Evolutionary conservation across 257 asterid genomes (phyloP), one percentile per base, ranked within the genome.

Genomic region (Gentiana dahurica): DNA sequence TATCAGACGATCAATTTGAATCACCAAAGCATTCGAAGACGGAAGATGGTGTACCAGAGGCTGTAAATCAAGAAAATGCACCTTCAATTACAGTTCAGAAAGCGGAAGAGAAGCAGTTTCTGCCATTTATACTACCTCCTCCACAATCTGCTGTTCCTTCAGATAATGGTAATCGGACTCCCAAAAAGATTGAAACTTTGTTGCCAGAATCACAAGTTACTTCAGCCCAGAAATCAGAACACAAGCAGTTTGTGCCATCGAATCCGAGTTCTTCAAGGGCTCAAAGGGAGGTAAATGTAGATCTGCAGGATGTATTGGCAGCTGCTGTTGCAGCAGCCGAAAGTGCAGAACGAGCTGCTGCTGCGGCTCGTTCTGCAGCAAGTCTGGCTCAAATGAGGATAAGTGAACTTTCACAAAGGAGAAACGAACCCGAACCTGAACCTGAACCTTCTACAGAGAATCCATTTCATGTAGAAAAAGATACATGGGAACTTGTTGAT

Each of bases 301-400:
- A 85, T 73, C 69, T 92, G 67, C 86, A 83, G 68, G 96, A 87
- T 54, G 80, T 91, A 9, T 43, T 91, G 64, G 90, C 94, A 70
- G 94, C 95, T 54, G 98, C 96, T 52, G 77, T 74, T 64, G 86
- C 94, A 3, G 98, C 94, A 4, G 96, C 95, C 24, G 95, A 92
- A 6, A 44, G 84, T 12, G 98, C 98, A 1, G 95, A 92, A 54
- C 89, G 78, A 6, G 98, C 98, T 2, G 98, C 98, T 3, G 78
- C 94, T 33, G 86, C 94, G 60, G 97, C 98, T 9, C 94, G 94
- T 36, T 75, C 95, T 45, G 98, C 94, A 4, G 97, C 98, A n/a
- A 83, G 72, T 65, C 78, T 91, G 57, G 95, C 98, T 55, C 83
- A 83, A 54, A 71, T 81, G 51, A 80, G 89, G 36, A 88, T 87